phyloP scores from a whole-genome alignment of 1,284 basidiomycete genomes.

The Veloporphyrellus conicus region DNA sequence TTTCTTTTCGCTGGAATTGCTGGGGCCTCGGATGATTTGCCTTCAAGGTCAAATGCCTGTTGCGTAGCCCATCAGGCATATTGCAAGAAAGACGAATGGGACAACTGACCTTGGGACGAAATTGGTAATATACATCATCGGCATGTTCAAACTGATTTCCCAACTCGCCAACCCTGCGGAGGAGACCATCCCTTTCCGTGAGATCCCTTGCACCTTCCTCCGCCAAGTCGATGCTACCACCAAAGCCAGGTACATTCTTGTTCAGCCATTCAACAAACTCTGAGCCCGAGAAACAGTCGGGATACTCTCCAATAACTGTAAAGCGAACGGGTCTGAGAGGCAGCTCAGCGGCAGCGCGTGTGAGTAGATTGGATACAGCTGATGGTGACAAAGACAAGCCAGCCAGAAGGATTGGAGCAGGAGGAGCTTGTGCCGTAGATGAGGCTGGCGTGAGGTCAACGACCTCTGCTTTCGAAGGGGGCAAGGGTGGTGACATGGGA shows the following conservation, averaged over 20 bases:
- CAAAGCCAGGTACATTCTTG: conserved; percentile 64
- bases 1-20: conserved; percentile 37
- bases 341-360: conserved; percentile 59
- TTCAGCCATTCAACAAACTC: conserved; percentile 76
- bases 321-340: conserved; percentile 65
- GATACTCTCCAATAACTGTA: conserved; percentile 83
- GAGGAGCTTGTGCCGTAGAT: conserved; percentile 37
- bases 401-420: conserved; percentile 63
- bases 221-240: conserved; percentile 69
- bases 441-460: conserved; percentile 13
- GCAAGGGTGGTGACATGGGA: conserved; percentile 54
- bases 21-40: conserved; percentile 34
- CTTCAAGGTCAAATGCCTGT: conserved; percentile 67
- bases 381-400: conserved; percentile 65
- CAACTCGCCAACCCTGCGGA: conserved; percentile 75
- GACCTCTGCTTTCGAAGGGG: conserved; percentile 39
- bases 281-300: conserved; percentile 78
- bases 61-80: conserved; percentile 3
- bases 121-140: conserved; percentile 76
- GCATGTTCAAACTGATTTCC: conserved; percentile 73
- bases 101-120: conserved; percentile 61
- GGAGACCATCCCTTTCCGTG: conserved; percentile 67
- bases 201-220: conserved; percentile 77
- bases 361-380: conserved; percentile 64
- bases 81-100: neutral